Percentiles rank a stretch among this genome's conserved stretches.
phyloP scores from a whole-genome alignment of 2,329 filamentous ascomycete species.

The Falciphora oryzae region DNA sequence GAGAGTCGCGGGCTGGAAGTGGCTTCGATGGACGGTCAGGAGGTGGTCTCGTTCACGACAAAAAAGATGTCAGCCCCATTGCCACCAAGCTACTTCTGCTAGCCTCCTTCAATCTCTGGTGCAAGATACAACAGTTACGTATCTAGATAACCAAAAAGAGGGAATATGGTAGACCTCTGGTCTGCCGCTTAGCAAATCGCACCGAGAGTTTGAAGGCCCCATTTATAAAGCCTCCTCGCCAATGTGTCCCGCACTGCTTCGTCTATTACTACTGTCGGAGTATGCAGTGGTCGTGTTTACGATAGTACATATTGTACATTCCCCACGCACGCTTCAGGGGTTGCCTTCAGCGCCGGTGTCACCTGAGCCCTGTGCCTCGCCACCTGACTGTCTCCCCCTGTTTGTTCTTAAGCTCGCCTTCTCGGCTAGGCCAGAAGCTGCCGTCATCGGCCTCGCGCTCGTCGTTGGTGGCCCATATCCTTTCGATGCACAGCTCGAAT shows the following conservation, averaged over 20 bases:
- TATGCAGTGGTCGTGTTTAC: background rate
- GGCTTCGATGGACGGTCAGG: no score
- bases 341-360: background rate
- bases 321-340: background rate
- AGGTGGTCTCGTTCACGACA: no score
- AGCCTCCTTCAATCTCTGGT: no score
- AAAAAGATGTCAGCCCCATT: no score
- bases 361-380: constrained; percentile 14
- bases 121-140: no score
- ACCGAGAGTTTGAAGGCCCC: no score
- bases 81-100: no score
- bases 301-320: background rate
- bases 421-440: constrained; percentile 18
- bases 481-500: constrained; percentile 80
- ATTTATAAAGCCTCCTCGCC: background rate
- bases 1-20: no score
- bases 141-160: no score
- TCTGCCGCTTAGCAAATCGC: no score
- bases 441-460: constrained; percentile 29
- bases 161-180: no score
- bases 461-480: constrained; percentile 86
- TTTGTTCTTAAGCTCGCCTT: constrained; percentile 34
- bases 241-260: no score
- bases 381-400: constrained; percentile 37
- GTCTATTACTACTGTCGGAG: background rate